A percentile compares a stretch with the other conserved stretches of the same genome.
phyloP scores from a whole-genome alignment of 345 rosid species.

The Eucalyptus cloeziana region DNA sequence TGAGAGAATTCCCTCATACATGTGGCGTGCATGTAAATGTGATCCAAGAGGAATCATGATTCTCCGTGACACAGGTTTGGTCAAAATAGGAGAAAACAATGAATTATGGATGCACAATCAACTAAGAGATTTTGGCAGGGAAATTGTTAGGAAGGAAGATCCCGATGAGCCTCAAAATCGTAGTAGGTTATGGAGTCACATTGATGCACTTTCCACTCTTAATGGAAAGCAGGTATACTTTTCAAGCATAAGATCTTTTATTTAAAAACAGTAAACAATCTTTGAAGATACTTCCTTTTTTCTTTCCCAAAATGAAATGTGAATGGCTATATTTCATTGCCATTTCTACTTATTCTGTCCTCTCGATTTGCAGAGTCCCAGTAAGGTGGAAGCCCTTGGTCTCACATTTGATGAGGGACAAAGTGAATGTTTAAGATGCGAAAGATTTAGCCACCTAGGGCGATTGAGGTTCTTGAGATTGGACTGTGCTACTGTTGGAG shows the following conservation, averaged over 20 bases:
- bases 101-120: not conserved
- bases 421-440: fast-evolving
- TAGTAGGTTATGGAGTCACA: not conserved
- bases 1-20: not conserved
- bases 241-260: too few species aligned
- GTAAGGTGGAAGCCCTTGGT: too few species aligned
- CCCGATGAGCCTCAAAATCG: not conserved
- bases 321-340: not conserved
- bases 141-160: not conserved
- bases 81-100: not conserved
- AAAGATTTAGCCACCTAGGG: fast-evolving
- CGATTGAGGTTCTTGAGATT: not conserved
- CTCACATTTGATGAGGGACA: too few species aligned
- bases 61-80: not conserved
- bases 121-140: not conserved
- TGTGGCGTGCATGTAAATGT: not conserved
- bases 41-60: not conserved
- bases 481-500: too few species aligned
- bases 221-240: not conserved
- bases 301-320: not conserved
- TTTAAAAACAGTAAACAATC: too few species aligned
- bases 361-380: fast-evolving
- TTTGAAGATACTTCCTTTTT: too few species aligned
- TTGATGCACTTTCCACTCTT: not conserved
- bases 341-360: fast-evolving